phyloP scores from a whole-genome alignment of 192 early-diverging fungal species.

The Lobosporangium transversale region DNA sequence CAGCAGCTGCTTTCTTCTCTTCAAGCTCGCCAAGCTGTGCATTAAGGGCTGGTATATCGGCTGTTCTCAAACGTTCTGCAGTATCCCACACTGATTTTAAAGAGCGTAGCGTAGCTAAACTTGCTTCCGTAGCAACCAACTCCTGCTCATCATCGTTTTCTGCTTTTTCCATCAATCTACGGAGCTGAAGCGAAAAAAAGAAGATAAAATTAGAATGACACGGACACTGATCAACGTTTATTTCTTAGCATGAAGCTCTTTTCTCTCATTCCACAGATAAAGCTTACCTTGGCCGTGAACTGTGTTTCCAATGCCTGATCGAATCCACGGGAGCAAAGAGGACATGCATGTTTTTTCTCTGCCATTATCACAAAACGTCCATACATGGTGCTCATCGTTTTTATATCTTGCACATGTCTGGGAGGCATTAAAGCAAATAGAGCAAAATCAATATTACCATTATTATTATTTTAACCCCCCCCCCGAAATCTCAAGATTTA shows the following conservation, averaged over 20 bases:
- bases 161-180: conserved; percentile 52
- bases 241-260: too few species aligned
- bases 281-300: conserved; percentile 50
- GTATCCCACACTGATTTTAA: conserved; percentile 58
- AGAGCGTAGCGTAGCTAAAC: conserved; percentile 35
- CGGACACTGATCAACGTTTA: too few species aligned
- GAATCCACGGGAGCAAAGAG: conserved; percentile 86
- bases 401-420: conserved; percentile 38
- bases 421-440: neutral
- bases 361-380: conserved; percentile 70
- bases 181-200: too few species aligned
- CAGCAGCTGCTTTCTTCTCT: conserved; percentile 19
- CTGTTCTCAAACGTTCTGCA: conserved; percentile 53
- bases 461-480: neutral
- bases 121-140: conserved; percentile 52
- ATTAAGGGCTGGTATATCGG: conserved; percentile 60
- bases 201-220: too few species aligned
- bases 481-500: too few species aligned
- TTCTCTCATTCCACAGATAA: too few species aligned
- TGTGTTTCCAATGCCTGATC: conserved; percentile 57
- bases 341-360: conserved; percentile 75
- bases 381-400: conserved; percentile 66
- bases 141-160: conserved; percentile 55
- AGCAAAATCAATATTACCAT: neutral
- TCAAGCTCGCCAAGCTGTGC: conserved; percentile 32